Evolutionary conservation across 1,284 basidiomycete species (phyloP), one percentile per base, ranked within the genome.

Genomic region (Sporisorium exsertum): DNA sequence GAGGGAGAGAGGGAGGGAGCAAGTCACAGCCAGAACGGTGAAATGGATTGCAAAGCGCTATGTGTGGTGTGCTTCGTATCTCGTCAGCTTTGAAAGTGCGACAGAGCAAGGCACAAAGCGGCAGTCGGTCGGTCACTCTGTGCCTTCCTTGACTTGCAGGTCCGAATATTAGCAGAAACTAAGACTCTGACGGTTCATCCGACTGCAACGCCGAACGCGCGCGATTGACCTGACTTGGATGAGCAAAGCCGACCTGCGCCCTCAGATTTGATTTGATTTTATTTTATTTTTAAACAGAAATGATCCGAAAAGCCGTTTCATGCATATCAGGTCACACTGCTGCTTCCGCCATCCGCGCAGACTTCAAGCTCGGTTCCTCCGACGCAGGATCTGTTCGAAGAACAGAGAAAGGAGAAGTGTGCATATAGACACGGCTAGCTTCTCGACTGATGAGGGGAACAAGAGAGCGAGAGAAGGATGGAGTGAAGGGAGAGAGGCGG

Each of bases 221-320:
- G 43, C 52, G 52, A 22, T 16, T 29, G 37, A 54, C 16, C n/a
- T 42, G 40, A 40, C 37, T 40, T 45, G 54, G 29, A 58, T 64
- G 47, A 64, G 49, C 62, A 57, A 58, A 64, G 55, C 62, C 51
- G 59, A 45, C 55, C 52, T 53, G 1, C 35, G 9, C 12, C 26
- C 16, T 50, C 33, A 20, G 13, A 29, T 37, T 52, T n/a, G n/a
- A n/a, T 3, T 52, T 37, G 15, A 22, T 37, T 52, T 37, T 52
- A 16, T 35, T 43, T 24, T 35, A n/a, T 35, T 51, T 51, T 33
- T 20, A 7, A 2, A 20, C 2, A 33, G 22, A 6, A 27, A 5
- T 20, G 2, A 26, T 27, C 45, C 26, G 24, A 40, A 40, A 43
- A 43, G n/a, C 20, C 40, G 40, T 43, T 35, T 32, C 52, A 50